phyloP scores from a whole-genome alignment of 768 basidiomycete genomes.

The Rhodocollybia butyracea region DNA sequence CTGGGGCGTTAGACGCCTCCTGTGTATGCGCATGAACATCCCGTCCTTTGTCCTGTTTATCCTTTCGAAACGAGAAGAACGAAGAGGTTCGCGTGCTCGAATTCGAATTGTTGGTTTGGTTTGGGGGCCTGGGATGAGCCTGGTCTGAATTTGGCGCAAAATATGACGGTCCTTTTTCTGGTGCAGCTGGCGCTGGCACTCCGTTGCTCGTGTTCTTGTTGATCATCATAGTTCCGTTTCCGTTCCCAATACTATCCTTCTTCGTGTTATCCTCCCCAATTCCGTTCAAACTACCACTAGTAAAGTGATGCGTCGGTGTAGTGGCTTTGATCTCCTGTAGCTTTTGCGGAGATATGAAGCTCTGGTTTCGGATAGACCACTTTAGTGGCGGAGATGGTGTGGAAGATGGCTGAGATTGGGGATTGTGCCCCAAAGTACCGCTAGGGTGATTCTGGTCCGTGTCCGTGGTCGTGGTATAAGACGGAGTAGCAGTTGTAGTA shows the following conservation, averaged over 20 bases:
- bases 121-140: slow-evolving; percentile 11
- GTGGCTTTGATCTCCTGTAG: slow-evolving; percentile 27
- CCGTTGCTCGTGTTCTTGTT: too few species aligned
- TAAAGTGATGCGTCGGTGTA: slow-evolving; percentile 9
- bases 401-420: too few species aligned
- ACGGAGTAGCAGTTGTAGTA: too few species aligned
- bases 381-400: too few species aligned
- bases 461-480: too few species aligned
- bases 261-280: too few species aligned
- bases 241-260: background rate
- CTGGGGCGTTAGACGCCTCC: background rate
- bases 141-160: slow-evolving; percentile 13
- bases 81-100: slow-evolving; percentile 48
- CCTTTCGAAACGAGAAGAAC: slow-evolving; percentile 56
- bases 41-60: slow-evolving; percentile 1
- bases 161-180: background rate
- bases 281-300: too few species aligned
- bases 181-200: too few species aligned
- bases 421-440: too few species aligned
- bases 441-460: too few species aligned
- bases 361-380: slow-evolving; percentile 33
- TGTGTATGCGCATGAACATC: background rate
- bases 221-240: too few species aligned
- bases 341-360: slow-evolving; percentile 32
- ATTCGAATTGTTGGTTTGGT: background rate